Conservation (phyloP, 2,329 filamentous ascomycete species). For the Blastomyces parvus region DNA sequence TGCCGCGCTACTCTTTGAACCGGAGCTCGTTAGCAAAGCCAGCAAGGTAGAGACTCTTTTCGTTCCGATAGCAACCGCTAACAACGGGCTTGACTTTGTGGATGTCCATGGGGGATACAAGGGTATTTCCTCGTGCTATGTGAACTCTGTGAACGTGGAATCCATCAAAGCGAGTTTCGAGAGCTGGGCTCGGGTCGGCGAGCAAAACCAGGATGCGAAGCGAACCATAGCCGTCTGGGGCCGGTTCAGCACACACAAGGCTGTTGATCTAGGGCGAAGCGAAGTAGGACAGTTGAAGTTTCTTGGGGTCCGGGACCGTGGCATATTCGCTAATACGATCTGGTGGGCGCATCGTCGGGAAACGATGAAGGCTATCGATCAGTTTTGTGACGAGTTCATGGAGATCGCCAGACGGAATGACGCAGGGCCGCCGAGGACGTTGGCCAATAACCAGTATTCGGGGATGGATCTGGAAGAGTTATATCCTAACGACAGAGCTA, state of each 20-base stretch:
- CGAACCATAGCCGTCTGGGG: background rate
- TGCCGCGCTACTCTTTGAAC: background rate
- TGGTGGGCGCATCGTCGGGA: background rate
- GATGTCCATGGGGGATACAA: background rate
- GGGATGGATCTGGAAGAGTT: background rate
- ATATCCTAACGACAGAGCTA: background rate
- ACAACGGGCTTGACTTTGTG: background rate
- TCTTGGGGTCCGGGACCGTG: background rate
- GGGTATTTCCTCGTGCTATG: background rate
- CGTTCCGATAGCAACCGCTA: background rate
- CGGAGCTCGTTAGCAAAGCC: background rate
- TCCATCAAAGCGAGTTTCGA: background rate
- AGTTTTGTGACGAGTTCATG: background rate
- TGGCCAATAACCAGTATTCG: background rate
- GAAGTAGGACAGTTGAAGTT: background rate
- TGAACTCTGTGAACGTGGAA: background rate
- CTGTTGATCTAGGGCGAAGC: background rate
- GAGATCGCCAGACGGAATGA: background rate
- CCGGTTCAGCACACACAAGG: background rate
- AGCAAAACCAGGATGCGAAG: background rate
- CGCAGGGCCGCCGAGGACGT: background rate
- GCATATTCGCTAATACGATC: background rate
- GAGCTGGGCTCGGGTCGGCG: background rate
- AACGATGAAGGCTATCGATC: background rate
- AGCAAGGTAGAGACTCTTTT: background rate